A percentile compares a stretch with the other conserved stretches of the same genome.
Conservation (phyloP, 192 early-diverging fungal species). For the Coemansia sp. region DNA sequence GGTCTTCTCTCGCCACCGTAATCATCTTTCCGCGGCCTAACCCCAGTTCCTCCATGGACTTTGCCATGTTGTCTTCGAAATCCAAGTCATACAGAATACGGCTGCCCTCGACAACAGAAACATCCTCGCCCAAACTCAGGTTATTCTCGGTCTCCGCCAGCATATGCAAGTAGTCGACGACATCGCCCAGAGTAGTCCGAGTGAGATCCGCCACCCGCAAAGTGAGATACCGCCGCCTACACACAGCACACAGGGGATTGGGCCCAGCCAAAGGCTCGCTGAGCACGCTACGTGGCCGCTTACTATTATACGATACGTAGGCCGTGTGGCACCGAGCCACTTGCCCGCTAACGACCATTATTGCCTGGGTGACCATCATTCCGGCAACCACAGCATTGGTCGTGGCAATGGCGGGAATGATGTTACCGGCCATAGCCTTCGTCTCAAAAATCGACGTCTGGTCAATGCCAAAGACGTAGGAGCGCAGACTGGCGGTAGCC, state of each 20-base stretch:
- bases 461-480: constrained; percentile 77
- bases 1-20: constrained; percentile 34
- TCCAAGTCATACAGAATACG: constrained; percentile 88
- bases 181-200: constrained; percentile 63
- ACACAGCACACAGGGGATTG: constrained; percentile 76
- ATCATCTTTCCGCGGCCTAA: constrained; percentile 49
- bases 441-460: constrained; percentile 78
- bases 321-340: constrained; percentile 46
- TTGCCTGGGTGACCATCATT: constrained; percentile 85
- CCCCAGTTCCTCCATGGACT: constrained; percentile 59
- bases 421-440: constrained; percentile 99
- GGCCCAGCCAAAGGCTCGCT: constrained; percentile 65
- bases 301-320: constrained; percentile 61
- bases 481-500: constrained; percentile 84
- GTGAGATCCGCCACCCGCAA: constrained; percentile 59
- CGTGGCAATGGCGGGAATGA: constrained; percentile 97
- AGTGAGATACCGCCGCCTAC: constrained; percentile 61
- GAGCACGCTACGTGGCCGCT: constrained; percentile 60
- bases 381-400: constrained; percentile 97
- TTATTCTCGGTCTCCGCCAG: constrained; percentile 40
- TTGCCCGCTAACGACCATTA: constrained; percentile 60
- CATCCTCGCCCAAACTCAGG: constrained; percentile 66
- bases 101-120: constrained; percentile 67
- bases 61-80: constrained; percentile 74
- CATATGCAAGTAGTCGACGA: constrained; percentile 57